These are phyloP conservation scores for Ciborinia camelliae DNA, from an alignment of 2,329 filamentous ascomycete species.

Conservation along the genomic window DNA sequence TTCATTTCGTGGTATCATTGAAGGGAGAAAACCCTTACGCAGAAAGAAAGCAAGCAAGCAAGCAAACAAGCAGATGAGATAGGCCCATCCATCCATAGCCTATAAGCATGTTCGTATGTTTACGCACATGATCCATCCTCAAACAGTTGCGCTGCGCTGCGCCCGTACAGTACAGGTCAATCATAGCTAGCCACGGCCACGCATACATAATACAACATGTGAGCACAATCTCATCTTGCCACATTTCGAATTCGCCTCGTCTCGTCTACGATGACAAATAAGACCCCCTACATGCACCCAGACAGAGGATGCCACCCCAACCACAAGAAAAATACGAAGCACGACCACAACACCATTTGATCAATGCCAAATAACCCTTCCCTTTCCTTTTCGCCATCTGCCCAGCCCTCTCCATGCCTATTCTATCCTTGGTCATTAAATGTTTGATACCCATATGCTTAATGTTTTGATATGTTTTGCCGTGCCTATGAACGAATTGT, in stretches of 20 bases:
- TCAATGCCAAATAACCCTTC: slow-evolving; percentile 14
- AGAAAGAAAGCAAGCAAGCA: background rate
- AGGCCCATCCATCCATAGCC: background rate
- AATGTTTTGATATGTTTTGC: slow-evolving; percentile 49
- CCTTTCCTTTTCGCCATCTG: slow-evolving; percentile 14
- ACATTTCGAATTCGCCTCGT: slow-evolving; percentile 4
- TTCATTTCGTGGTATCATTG: slow-evolving; percentile 12
- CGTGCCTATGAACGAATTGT: slow-evolving; percentile 42
- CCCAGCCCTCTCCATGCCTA: slow-evolving; percentile 5
- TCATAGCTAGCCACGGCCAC: slow-evolving; percentile 10
- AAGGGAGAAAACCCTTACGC: background rate
- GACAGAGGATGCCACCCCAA: slow-evolving; percentile 14
- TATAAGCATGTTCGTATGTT: background rate
- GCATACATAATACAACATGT: slow-evolving; percentile 12
- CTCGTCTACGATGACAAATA: background rate
- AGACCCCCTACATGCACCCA: slow-evolving; percentile 11
- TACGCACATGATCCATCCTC: slow-evolving; percentile 1
- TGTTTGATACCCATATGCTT: slow-evolving; percentile 6
- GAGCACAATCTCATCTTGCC: slow-evolving; percentile 7
- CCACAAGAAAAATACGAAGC: slow-evolving; percentile 16
- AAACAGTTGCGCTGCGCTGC: slow-evolving; percentile 9
- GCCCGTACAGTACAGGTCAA: slow-evolving; percentile 7
- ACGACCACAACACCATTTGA: slow-evolving; percentile 20
- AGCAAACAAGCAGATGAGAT: background rate
- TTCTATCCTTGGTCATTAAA: slow-evolving; percentile 14